Conservation (phyloP, 2,329 filamentous ascomycete species). For the Trichoderma simmonsii region DNA sequence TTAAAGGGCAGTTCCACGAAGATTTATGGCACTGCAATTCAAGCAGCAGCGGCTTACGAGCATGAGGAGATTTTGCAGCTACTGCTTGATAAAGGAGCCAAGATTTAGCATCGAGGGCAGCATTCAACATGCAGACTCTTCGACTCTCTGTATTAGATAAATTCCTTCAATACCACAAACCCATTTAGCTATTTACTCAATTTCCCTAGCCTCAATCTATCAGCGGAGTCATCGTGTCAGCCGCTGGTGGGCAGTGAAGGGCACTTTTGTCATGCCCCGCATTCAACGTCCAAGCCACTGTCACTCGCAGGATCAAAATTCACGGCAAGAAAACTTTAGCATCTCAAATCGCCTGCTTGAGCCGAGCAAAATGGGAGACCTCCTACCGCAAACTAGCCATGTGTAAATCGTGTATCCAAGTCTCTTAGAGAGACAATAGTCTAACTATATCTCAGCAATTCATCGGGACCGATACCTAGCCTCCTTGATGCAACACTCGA, state of each 20-base stretch:
- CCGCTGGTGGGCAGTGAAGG: neutral
- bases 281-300: neutral
- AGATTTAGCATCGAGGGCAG: neutral
- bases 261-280: neutral
- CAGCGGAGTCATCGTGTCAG: neutral
- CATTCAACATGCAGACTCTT: neutral
- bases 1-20: neutral
- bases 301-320: neutral
- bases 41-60: neutral
- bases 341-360: neutral
- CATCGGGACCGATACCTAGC: conserved; percentile 27
- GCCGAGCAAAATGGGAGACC: neutral
- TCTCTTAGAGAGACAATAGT: neutral
- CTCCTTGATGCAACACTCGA: conserved; percentile 34
- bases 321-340: neutral
- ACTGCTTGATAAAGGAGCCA: neutral
- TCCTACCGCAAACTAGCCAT: neutral
- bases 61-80: neutral
- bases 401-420: neutral
- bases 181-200: neutral
- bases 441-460: neutral
- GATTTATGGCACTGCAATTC: neutral
- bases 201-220: neutral
- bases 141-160: neutral
- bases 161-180: neutral